A percentile compares a stretch with the other conserved stretches of the same genome.
Evolutionary conservation across 768 basidiomycete species (phyloP).

Genomic region (Obba rivulosa): DNA sequence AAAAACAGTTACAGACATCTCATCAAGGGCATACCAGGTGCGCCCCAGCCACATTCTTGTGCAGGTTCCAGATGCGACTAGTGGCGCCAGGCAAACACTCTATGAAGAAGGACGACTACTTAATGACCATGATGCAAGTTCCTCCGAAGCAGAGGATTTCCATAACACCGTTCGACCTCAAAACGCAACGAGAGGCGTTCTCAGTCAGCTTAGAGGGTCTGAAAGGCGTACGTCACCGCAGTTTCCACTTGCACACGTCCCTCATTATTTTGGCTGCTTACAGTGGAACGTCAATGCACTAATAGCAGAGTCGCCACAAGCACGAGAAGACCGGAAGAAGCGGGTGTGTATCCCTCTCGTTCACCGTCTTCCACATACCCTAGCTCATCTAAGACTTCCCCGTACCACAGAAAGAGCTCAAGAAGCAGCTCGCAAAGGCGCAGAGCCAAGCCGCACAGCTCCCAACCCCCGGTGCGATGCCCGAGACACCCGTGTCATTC

Average conservation of each 20-base stretch:
- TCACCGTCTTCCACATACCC: neutral
- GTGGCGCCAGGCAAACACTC: slow-evolving; percentile 61
- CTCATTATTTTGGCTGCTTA: slow-evolving; percentile 3
- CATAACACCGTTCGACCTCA: slow-evolving; percentile 57
- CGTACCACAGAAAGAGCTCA: slow-evolving; percentile 58
- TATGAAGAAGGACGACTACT: slow-evolving; percentile 72
- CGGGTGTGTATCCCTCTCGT: slow-evolving; percentile 47
- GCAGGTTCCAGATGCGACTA: slow-evolving; percentile 3
- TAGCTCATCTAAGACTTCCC: neutral
- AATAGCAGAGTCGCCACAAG: slow-evolving; percentile 65
- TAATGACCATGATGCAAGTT: slow-evolving; percentile 57
- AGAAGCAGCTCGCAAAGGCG: slow-evolving; percentile 54
- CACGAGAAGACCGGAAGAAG: slow-evolving; percentile 72
- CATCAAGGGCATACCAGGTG: slow-evolving; percentile 71
- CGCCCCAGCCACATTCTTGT: slow-evolving; percentile 20
- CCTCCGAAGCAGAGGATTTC: slow-evolving; percentile 67
- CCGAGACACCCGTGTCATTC: slow-evolving; percentile 7
- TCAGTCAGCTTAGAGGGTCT: slow-evolving; percentile 65
- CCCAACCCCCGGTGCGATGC: slow-evolving; percentile 14
- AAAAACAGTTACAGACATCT: slow-evolving; percentile 75
- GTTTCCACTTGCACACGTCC: slow-evolving; percentile 12
- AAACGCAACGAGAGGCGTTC: slow-evolving; percentile 70
- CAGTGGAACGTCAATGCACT: slow-evolving; percentile 67
- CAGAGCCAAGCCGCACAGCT: slow-evolving; percentile 29
- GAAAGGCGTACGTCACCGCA: slow-evolving; percentile 52